A percentile compares a stretch with the other conserved stretches of the same genome.
Conservation (phyloP, 768 basidiomycete species). For the Suillus brevipes region DNA sequence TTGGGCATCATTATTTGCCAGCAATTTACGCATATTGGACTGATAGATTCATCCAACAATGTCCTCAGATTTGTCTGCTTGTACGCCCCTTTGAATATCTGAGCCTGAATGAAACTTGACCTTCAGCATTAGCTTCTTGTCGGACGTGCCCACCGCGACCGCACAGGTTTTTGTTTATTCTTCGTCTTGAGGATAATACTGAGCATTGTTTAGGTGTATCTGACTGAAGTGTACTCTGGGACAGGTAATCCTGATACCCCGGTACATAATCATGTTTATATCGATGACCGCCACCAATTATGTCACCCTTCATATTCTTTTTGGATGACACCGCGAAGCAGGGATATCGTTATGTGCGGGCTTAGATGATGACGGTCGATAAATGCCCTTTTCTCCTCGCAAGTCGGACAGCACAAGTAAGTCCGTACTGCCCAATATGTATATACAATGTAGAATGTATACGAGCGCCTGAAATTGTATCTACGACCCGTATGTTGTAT, state of each 20-base stretch:
- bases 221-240: conserved; percentile 67
- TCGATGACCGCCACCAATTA: conserved; percentile 40
- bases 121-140: conserved; percentile 45
- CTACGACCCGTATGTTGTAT: background rate
- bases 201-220: conserved; percentile 44
- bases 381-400: background rate
- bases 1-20: conserved; percentile 59
- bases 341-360: background rate
- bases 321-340: conserved; percentile 19
- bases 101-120: background rate
- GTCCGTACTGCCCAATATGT: too few relatives aligned
- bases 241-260: conserved; percentile 64
- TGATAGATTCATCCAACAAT: conserved; percentile 53
- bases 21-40: conserved; percentile 45
- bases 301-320: conserved; percentile 38
- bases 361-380: background rate
- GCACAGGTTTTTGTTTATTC: conserved; percentile 43
- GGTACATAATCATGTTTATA: conserved; percentile 42
- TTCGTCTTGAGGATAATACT: background rate
- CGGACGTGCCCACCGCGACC: conserved; percentile 62
- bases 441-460: background rate
- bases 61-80: conserved; percentile 69
- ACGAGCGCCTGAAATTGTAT: background rate
- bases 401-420: background rate
- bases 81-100: conserved; percentile 38